Evolutionary conservation across 257 asterid genomes (phyloP).

Genomic region (Fraxinus cuspidata): DNA sequence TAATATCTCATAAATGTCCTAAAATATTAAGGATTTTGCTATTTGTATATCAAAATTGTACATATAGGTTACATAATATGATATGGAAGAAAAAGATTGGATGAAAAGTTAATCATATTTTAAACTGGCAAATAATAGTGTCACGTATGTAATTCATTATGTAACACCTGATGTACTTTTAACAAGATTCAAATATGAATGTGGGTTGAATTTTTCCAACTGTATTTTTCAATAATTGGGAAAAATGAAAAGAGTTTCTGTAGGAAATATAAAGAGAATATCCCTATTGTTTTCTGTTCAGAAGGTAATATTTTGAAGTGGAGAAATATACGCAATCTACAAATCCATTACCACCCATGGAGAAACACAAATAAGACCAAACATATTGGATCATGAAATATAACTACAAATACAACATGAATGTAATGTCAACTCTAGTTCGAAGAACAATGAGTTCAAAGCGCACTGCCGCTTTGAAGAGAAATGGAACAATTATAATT

Average conservation of each 20-base stretch:
- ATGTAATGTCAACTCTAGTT: constrained; percentile 33
- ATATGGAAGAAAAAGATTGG: no score
- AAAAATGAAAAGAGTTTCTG: neutral
- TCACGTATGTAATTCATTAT: no score
- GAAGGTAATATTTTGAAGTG: neutral
- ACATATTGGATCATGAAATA: constrained; percentile 20
- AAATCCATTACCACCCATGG: constrained; percentile 29
- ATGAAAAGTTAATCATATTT: no score
- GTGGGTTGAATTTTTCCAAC: no score
- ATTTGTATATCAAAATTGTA: no score
- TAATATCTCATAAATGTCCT: no score
- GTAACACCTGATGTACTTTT: no score
- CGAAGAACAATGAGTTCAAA: constrained; percentile 26
- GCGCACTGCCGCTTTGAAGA: constrained; percentile 35
- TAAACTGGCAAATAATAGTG: no score
- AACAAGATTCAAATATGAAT: no score
- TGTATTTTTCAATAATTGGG: neutral
- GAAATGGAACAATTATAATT: constrained; percentile 25
- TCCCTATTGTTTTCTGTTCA: neutral
- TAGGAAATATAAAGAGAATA: neutral
- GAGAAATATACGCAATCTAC: constrained; percentile 34
- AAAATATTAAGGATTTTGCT: no score
- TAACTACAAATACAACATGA: constrained; percentile 39
- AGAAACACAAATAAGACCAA: constrained; percentile 18
- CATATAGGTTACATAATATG: no score